phyloP scores from a whole-genome alignment of 257 asterid genomes.

The Solanum pennellii region DNA sequence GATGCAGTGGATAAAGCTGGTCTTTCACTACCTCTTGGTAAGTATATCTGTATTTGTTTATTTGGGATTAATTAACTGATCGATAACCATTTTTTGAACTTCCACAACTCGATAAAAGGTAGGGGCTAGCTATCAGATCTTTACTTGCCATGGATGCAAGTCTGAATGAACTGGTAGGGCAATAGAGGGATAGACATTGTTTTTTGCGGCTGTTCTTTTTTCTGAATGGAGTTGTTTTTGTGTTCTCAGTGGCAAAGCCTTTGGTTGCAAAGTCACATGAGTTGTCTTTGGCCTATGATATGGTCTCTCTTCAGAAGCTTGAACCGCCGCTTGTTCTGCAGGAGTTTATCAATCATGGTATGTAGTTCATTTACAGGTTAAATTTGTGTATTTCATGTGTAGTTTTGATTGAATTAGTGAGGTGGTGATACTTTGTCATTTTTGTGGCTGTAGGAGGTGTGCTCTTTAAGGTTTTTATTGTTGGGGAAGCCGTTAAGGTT shows the following conservation, averaged over 20 bases:
- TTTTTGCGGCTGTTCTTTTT: not conserved
- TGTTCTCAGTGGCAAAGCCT: slow-evolving; percentile 67
- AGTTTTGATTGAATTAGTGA: not conserved
- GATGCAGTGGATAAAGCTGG: slow-evolving; percentile 68
- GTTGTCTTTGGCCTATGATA: slow-evolving; percentile 73
- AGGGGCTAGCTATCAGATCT: not conserved
- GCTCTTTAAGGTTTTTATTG: slow-evolving; percentile 70
- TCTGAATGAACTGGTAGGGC: not conserved
- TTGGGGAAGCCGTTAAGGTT: slow-evolving; percentile 79
- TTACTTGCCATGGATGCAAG: not conserved
- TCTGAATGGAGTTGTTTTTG: not conserved
- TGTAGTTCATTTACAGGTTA: not conserved
- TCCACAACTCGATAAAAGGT: not conserved
- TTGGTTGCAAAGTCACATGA: slow-evolving; percentile 77
- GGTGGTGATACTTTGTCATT: not conserved
- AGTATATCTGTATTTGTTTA: not conserved
- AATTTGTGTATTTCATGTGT: not conserved
- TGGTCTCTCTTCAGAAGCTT: slow-evolving; percentile 49
- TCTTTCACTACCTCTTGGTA: slow-evolving; percentile 68
- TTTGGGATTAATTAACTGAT: not conserved
- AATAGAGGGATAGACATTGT: not conserved
- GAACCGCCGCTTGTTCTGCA: slow-evolving; percentile 83
- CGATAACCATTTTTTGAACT: not conserved
- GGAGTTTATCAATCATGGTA: slow-evolving; percentile 92
- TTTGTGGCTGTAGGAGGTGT: slow-evolving; percentile 54